These are phyloP conservation scores for Dactylellina sp. DNA, from an alignment of 2,329 filamentous ascomycete genomes.

Conservation along the genomic window DNA sequence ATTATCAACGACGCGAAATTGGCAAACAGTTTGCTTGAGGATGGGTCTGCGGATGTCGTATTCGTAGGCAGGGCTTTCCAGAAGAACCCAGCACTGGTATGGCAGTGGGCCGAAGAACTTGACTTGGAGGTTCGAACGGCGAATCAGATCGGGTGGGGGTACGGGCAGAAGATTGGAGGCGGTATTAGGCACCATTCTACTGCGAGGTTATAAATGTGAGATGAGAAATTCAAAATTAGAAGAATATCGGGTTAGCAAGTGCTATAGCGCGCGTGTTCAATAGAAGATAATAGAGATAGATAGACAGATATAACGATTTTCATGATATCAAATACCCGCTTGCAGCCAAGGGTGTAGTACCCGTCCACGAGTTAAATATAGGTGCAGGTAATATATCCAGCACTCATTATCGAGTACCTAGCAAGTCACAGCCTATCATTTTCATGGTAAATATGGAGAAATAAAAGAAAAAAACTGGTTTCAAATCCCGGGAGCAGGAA, in stretches of 20 bases:
- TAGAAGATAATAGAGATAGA: not conserved
- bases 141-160: slow-evolving; percentile 71
- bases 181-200: slow-evolving; percentile 44
- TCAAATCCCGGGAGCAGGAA: slow-evolving; percentile 1
- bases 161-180: slow-evolving; percentile 61
- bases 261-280: not conserved
- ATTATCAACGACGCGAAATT: slow-evolving; percentile 54
- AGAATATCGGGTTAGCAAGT: not conserved
- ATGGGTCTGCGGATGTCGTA: slow-evolving; percentile 67
- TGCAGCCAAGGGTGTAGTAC: not conserved
- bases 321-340: not conserved
- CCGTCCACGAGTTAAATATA: no score
- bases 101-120: slow-evolving; percentile 70
- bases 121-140: slow-evolving; percentile 66
- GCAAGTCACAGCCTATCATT: no score
- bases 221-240: not conserved
- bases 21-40: slow-evolving; percentile 68
- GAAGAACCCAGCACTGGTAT: slow-evolving; percentile 71
- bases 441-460: no score
- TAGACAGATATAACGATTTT: not conserved
- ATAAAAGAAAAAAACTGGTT: no score
- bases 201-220: not conserved
- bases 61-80: slow-evolving; percentile 70
- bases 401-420: no score
- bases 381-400: no score